A percentile compares a stretch with the other conserved stretches of the same genome.
Conservation (phyloP, 1,284 basidiomycete genomes). For the Pholiota adiposa region DNA sequence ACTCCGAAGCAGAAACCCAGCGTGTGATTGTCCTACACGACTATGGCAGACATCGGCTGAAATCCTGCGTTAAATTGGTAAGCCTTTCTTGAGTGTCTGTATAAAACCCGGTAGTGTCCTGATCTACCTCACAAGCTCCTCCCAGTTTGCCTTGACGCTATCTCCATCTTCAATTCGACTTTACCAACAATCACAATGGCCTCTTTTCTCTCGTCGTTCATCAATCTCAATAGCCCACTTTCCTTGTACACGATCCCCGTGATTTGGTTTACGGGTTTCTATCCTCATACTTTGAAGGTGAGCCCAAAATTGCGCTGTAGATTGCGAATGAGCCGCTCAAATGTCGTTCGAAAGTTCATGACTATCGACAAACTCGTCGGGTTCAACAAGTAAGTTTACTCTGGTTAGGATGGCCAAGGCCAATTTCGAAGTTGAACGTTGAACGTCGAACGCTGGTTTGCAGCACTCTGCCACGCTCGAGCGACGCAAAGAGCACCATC, state of each 20-base stretch:
- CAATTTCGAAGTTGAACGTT: background rate
- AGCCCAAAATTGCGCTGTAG: background rate
- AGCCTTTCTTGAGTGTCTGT: background rate
- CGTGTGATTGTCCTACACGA: background rate
- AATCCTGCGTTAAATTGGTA: background rate
- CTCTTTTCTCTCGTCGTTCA: conserved; percentile 12
- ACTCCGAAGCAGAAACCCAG: background rate
- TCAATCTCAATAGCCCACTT: conserved; percentile 31
- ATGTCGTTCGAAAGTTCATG: conserved; percentile 26
- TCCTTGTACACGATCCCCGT: conserved; percentile 46
- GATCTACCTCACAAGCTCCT: background rate
- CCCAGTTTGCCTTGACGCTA: background rate
- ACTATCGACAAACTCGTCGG: conserved; percentile 33
- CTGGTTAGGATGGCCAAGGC: background rate
- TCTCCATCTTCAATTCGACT: background rate
- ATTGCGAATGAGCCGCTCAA: background rate
- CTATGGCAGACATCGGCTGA: background rate
- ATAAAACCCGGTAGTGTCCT: background rate
- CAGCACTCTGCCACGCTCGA: conserved; percentile 26
- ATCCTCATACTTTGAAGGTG: conserved; percentile 37
- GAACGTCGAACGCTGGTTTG: background rate
- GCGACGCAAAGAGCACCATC: conserved; percentile 16
- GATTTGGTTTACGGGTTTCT: conserved; percentile 40
- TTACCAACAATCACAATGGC: background rate
- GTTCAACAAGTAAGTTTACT: conserved; percentile 37